Conservation (phyloP, 1,139 yeast species). For the Keqinozyma sinolaborantium region DNA sequence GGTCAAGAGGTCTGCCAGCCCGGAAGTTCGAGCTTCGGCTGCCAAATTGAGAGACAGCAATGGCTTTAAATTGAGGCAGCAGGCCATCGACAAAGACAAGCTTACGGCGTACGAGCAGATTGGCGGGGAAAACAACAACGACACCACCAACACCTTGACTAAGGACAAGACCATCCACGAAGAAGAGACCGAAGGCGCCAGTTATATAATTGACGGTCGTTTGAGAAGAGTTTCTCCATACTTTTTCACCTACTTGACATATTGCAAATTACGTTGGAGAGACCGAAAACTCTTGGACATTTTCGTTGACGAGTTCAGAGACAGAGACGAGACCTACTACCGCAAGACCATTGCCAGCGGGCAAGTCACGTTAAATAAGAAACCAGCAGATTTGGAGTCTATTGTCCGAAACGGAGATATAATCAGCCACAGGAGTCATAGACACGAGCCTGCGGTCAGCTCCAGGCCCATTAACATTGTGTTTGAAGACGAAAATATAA, state of each 20-base stretch:
- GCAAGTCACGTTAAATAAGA: slow-evolving; percentile 66
- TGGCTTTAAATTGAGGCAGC: slow-evolving; percentile 49
- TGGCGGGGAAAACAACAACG: slow-evolving; percentile 29
- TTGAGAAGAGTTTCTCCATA: slow-evolving; percentile 81
- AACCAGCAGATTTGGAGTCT: slow-evolving; percentile 61
- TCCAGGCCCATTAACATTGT: slow-evolving; percentile 70
- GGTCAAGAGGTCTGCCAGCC: slow-evolving; percentile 20
- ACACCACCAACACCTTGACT: slow-evolving; percentile 17
- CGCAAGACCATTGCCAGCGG: slow-evolving; percentile 66
- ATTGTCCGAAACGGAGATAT: slow-evolving; percentile 80
- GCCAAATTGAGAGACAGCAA: slow-evolving; percentile 37
- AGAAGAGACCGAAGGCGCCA: slow-evolving; percentile 53
- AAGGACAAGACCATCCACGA: slow-evolving; percentile 46
- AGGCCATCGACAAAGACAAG: slow-evolving; percentile 39
- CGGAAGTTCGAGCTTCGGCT: slow-evolving; percentile 10
- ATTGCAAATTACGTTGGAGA: slow-evolving; percentile 90
- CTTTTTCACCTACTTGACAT: slow-evolving; percentile 83
- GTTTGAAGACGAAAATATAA: slow-evolving; percentile 70
- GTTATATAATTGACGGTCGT: slow-evolving; percentile 52
- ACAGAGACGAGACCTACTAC: slow-evolving; percentile 69
- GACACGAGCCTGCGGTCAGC: slow-evolving; percentile 90
- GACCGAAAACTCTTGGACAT: slow-evolving; percentile 75
- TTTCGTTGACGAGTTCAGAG: slow-evolving; percentile 81
- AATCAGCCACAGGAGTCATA: slow-evolving; percentile 76
- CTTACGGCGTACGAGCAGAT: slow-evolving; percentile 40